Base-by-base conservation (phyloP, 164 flowering plant genomes). In the Tetrastigma voinierianum region DNA sequence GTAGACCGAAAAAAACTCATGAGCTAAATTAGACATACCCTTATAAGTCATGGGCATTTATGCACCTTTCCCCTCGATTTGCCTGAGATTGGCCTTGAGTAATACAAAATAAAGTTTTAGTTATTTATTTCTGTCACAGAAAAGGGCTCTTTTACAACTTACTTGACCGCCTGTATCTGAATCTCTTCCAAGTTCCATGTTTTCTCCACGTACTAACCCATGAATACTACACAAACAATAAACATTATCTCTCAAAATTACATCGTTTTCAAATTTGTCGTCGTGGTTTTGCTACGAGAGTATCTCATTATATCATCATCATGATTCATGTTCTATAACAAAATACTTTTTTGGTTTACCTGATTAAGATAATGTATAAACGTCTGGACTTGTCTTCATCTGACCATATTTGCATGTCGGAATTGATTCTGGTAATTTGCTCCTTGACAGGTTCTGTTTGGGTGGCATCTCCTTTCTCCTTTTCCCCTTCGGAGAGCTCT, bases 121-220 rank as follows among this genome's bases (percentile, higher is more conserved):
- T 32, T 32, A 32, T 32, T 32, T 32, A n/a, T n/a, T 7, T 32
- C 3, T 32, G 40, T 32, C 40, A 32, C 40, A 32, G 40, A 32
- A 32, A 4, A 32, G 40, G 40, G 6, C 40, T 32, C 40, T 32
- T 32, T 3, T 32, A 32, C 40, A 32, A 32, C 40, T 40, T 68
- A 89, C 96, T 89, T 91, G 97, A 10, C 95, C 97, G 32, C 97
- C 97, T 0, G 97, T 91, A 75, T 91, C 97, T 4, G 97, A 91
- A 71, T 91, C 95, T 76, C 97, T 80, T 56, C 97, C 97, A 47
- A 91, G 79, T 76, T 91, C 97, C 97, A 91, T 89, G 77, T 89
- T 86, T 48, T 91, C 97, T 64, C 97, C 97, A 51, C 95, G 95
- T 16, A 91, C 86, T 81, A 91, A 66, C 11, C 97, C 97, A 77